Conservation (phyloP, 1,139 yeast genomes). For the Saccharomyces hybrid region DNA sequence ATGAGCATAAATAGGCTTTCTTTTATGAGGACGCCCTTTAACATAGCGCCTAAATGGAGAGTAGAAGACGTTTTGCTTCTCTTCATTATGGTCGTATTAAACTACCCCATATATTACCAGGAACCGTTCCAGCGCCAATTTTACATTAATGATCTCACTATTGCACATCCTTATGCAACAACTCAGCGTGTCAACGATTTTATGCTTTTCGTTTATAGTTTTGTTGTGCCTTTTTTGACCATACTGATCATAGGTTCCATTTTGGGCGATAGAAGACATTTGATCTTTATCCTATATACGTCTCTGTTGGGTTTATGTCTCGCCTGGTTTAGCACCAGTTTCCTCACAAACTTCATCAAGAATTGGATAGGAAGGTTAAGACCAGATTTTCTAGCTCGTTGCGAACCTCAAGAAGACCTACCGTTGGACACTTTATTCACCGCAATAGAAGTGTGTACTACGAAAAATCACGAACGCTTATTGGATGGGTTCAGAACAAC, state of each 20-base stretch:
- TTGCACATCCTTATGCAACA: slow-evolving; percentile 67
- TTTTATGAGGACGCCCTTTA: background rate
- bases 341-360: slow-evolving; percentile 60
- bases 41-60: slow-evolving; percentile 43
- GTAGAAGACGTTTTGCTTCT: slow-evolving; percentile 46
- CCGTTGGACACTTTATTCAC: slow-evolving; percentile 41
- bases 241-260: slow-evolving; percentile 33
- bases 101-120: slow-evolving; percentile 39
- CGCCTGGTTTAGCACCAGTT: slow-evolving; percentile 44
- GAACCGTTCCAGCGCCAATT: slow-evolving; percentile 70
- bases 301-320: slow-evolving; percentile 47
- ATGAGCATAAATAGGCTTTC: background rate
- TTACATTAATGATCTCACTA: slow-evolving; percentile 44
- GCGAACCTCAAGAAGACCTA: slow-evolving; percentile 46
- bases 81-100: slow-evolving; percentile 37
- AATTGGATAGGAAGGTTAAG: slow-evolving; percentile 68
- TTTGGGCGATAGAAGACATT: slow-evolving; percentile 37
- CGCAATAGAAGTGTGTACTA: slow-evolving; percentile 59
- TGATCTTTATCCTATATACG: slow-evolving; percentile 38
- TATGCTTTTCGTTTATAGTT: slow-evolving; percentile 35
- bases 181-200: slow-evolving; percentile 49
- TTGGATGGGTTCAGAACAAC: slow-evolving; percentile 71
- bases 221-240: slow-evolving; percentile 36
- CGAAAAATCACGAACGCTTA: slow-evolving; percentile 37
- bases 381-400: slow-evolving; percentile 74